phyloP scores from a whole-genome alignment of 495 filamentous ascomycete species.

The Xylaria venustula region DNA sequence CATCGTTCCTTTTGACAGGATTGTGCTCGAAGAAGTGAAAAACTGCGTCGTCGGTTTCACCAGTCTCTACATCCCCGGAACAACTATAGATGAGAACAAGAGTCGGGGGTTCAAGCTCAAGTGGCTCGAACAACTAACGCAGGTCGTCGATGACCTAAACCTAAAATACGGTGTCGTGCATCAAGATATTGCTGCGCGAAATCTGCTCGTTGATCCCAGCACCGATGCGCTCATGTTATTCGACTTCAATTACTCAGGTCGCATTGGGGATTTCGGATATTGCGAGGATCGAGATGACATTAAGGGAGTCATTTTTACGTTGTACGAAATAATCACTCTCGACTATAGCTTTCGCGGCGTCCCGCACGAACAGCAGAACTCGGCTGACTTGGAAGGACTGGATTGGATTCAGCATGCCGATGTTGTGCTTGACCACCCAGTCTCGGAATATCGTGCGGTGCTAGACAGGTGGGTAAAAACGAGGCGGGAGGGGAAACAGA shows the following conservation, averaged over 20 bases:
- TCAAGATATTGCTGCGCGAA: constrained; percentile 4
- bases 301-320: neutral
- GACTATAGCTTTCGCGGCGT: neutral
- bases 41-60: neutral
- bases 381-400: neutral
- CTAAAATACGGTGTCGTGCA: neutral
- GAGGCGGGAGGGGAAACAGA: neutral
- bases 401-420: neutral
- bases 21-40: neutral
- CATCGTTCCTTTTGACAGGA: neutral
- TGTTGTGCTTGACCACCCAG: neutral
- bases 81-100: neutral
- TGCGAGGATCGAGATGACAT: neutral
- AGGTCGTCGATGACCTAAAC: neutral
- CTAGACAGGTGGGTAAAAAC: neutral
- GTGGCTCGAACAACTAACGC: neutral
- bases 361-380: neutral
- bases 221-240: neutral
- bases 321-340: neutral
- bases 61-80: neutral
- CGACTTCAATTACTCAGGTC: neutral
- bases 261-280: neutral
- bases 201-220: neutral
- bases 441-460: neutral
- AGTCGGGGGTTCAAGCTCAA: neutral